A percentile compares a stretch with the other conserved stretches of the same genome.
phyloP scores from a whole-genome alignment of 345 rosid species.

The Hibiscus syriacus region DNA sequence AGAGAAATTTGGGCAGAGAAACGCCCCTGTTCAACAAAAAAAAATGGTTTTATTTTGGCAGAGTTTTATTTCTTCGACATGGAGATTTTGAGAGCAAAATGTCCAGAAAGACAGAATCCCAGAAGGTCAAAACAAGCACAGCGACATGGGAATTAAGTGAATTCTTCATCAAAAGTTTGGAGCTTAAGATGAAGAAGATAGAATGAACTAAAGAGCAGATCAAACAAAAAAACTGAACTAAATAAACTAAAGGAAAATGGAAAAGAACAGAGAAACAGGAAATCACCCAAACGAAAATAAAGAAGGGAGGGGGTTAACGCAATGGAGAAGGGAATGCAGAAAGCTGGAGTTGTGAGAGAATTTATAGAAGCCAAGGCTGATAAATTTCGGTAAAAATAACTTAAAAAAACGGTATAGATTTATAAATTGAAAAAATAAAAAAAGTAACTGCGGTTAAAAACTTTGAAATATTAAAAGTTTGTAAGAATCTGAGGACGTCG shows the following conservation, averaged over 20 bases:
- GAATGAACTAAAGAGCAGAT: neutral
- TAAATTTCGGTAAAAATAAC: neutral
- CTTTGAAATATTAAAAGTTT: neutral
- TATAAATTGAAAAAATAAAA: neutral
- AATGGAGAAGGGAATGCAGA: constrained; percentile 7
- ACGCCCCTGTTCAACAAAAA: neutral
- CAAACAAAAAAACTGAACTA: neutral
- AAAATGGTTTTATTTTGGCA: neutral
- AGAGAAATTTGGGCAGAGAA: neutral
- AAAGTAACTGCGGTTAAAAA: constrained; percentile 2
- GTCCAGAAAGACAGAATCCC: neutral
- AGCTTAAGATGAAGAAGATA: neutral
- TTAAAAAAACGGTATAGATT: neutral
- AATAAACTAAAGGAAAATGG: neutral
- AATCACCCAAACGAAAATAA: constrained; percentile 18
- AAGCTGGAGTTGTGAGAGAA: neutral
- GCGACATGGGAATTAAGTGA: neutral
- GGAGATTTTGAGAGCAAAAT: neutral
- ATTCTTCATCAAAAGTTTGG: neutral
- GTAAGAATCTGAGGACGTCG: neutral
- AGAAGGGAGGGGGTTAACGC: neutral
- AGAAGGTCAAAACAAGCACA: neutral
- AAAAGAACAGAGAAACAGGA: neutral
- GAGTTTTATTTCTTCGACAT: neutral
- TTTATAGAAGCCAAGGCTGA: constrained; percentile 9